phyloP scores from a whole-genome alignment of 129 eudicot genomes.

The Helianthus tuberosus region DNA sequence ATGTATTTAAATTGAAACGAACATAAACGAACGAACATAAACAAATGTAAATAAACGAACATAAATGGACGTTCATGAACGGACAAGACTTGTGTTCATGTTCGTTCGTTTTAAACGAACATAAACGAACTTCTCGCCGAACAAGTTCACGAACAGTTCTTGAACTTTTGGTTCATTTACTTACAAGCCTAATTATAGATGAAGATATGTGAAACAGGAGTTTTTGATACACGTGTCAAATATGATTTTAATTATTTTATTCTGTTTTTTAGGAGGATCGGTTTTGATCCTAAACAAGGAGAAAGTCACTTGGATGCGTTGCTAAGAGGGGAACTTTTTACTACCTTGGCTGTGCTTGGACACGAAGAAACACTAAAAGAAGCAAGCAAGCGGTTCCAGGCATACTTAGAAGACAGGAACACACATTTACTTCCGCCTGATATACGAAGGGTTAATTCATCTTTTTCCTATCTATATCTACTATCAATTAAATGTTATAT shows the following conservation, averaged over 20 bases:
- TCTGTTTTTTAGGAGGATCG: constrained; percentile 74
- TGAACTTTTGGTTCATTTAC: no score
- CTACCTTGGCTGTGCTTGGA: constrained; percentile 72
- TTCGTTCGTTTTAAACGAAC: no score
- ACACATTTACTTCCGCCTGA: constrained; percentile 92
- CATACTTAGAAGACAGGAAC: constrained; percentile 74
- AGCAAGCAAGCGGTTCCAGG: constrained; percentile 81
- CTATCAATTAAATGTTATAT: not conserved
- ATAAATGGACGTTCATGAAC: no score
- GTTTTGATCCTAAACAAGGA: constrained; percentile 87
- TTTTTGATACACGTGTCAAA: not conserved
- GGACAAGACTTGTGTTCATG: no score
- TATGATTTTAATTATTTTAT: not conserved
- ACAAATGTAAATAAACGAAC: no score
- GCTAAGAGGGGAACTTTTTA: constrained; percentile 91
- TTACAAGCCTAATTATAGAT: not conserved
- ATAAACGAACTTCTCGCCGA: no score
- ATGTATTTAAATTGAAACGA: no score
- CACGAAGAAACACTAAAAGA: constrained; percentile 71
- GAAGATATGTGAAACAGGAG: not conserved
- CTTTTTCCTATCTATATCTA: not conserved
- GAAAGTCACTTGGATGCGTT: constrained; percentile 97
- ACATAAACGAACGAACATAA: no score
- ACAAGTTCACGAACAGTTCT: no score
- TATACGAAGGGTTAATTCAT: constrained; percentile 68